phyloP scores from a whole-genome alignment of 768 basidiomycete genomes.

The Suillus discolor region DNA sequence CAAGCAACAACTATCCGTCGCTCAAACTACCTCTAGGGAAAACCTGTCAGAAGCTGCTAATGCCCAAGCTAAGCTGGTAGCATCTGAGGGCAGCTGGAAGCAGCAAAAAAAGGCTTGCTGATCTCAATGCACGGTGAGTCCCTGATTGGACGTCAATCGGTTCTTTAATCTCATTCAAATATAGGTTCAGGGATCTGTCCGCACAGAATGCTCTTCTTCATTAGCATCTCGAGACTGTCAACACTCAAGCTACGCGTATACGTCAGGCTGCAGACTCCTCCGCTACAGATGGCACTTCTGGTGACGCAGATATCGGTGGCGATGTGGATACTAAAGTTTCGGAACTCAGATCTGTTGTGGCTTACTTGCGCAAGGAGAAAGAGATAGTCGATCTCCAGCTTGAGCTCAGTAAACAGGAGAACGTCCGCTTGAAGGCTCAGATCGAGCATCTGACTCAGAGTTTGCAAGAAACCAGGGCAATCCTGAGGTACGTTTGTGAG shows the following conservation, averaged over 20 bases:
- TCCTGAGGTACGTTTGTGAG: slow-evolving; percentile 53
- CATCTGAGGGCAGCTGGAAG: slow-evolving; percentile 80
- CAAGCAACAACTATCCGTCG: slow-evolving; percentile 59
- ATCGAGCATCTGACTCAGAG: slow-evolving; percentile 71
- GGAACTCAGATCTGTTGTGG: slow-evolving; percentile 76
- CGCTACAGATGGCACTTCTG: slow-evolving; percentile 33
- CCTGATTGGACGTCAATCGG: not conserved
- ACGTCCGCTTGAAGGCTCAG: slow-evolving; percentile 69
- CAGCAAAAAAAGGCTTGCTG: slow-evolving; percentile 69
- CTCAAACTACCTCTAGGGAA: slow-evolving; percentile 59
- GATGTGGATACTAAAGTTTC: slow-evolving; percentile 66
- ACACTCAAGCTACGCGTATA: slow-evolving; percentile 80
- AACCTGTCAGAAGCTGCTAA: slow-evolving; percentile 67
- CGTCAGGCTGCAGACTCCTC: slow-evolving; percentile 65
- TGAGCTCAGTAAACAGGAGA: slow-evolving; percentile 80
- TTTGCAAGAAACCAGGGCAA: slow-evolving; percentile 68
- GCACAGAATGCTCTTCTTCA: slow-evolving; percentile 79
- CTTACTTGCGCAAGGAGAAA: slow-evolving; percentile 87
- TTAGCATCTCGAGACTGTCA: slow-evolving; percentile 83
- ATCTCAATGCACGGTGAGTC: slow-evolving; percentile 68
- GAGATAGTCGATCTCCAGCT: slow-evolving; percentile 89
- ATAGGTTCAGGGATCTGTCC: slow-evolving; percentile 71
- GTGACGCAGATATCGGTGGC: slow-evolving; percentile 47
- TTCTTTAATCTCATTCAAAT: not conserved
- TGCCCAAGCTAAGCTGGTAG: slow-evolving; percentile 67